phyloP scores from a whole-genome alignment of 208 protist species.

The Crithidia expoeki region DNA sequence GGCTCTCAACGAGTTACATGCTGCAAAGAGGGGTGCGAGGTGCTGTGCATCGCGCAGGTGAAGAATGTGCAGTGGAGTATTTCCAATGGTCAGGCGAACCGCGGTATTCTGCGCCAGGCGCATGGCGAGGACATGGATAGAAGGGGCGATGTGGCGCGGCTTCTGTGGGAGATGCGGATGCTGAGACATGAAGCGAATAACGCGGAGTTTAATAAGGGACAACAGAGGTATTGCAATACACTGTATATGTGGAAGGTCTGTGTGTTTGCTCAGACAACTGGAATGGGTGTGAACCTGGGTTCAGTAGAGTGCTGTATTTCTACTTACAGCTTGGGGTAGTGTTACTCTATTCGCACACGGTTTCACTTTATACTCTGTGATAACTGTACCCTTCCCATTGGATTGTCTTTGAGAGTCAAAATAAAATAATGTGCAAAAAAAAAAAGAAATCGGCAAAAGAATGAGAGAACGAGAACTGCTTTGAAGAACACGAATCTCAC shows the following conservation, averaged over 20 bases:
- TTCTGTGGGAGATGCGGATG: background rate
- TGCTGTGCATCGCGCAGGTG: slow-evolving; percentile 43
- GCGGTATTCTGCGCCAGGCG: slow-evolving; percentile 40
- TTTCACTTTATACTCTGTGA: background rate
- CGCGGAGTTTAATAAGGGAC: background rate
- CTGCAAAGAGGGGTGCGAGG: slow-evolving; percentile 44
- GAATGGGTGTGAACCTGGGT: too few species aligned
- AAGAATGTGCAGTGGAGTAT: slow-evolving; percentile 51
- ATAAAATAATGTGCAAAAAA: too few species aligned
- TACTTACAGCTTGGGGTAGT: too few species aligned
- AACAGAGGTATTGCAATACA: too few species aligned
- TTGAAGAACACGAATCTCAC: too few species aligned
- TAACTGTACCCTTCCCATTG: background rate
- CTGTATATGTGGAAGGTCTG: too few species aligned
- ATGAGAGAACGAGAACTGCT: too few species aligned
- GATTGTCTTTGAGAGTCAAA: background rate
- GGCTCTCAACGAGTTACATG: slow-evolving; percentile 41
- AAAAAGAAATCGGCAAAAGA: too few species aligned
- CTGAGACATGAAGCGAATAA: background rate
- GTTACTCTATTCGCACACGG: too few species aligned
- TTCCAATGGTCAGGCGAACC: slow-evolving; percentile 50
- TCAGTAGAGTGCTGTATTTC: too few species aligned
- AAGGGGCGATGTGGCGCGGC: slow-evolving; percentile 13
- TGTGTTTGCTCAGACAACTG: too few species aligned
- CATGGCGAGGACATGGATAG: slow-evolving; percentile 22